Percentiles rank a stretch among this genome's conserved stretches.
phyloP scores from a whole-genome alignment of 176 grass and related monocot species.

The Eleusine indica region DNA sequence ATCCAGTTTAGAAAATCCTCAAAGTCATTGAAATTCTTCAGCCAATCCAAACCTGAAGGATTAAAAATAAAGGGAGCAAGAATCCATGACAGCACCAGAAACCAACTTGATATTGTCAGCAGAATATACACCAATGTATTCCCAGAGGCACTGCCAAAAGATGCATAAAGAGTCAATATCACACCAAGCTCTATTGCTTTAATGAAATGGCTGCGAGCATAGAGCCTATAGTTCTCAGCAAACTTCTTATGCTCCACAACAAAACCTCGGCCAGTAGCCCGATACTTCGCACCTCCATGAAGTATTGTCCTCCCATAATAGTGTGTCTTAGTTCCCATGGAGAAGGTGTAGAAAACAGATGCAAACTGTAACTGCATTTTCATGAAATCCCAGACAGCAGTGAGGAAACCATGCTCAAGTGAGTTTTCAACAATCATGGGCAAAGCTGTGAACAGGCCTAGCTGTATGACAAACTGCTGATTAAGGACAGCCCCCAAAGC shows the following conservation, averaged over 20 bases:
- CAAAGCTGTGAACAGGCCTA: slow-evolving; percentile 91
- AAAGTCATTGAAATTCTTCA: slow-evolving; percentile 97
- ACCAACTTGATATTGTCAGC: slow-evolving; percentile 93
- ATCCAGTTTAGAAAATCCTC: slow-evolving; percentile 96
- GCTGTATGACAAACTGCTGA: slow-evolving; percentile 95
- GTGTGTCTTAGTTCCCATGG: slow-evolving; percentile 95
- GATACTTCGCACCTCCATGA: slow-evolving; percentile 95
- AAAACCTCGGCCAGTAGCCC: slow-evolving; percentile 94
- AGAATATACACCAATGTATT: slow-evolving; percentile 84
- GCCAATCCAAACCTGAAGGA: slow-evolving; percentile 93
- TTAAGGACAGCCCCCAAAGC: slow-evolving; percentile 86
- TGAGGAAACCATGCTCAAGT: slow-evolving; percentile 87
- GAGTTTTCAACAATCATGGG: slow-evolving; percentile 98
- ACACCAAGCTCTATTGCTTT: slow-evolving; percentile 94
- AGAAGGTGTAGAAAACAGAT: slow-evolving; percentile 96
- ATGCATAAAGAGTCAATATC: slow-evolving; percentile 84
- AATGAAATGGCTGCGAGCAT: slow-evolving; percentile 86
- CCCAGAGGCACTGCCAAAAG: slow-evolving; percentile 58
- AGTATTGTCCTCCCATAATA: slow-evolving; percentile 94
- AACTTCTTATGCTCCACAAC: slow-evolving; percentile 96
- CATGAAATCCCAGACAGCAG: slow-evolving; percentile 88
- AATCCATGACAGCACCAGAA: slow-evolving; percentile 89
- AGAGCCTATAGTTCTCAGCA: slow-evolving; percentile 90
- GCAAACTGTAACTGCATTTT: slow-evolving; percentile 97
- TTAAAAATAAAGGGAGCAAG: slow-evolving; percentile 89